Percentiles rank a stretch among this genome's conserved stretches.
These are phyloP conservation scores for Starmerella scarabaei DNA, from an alignment of 805 yeast genomes.

Conservation along the genomic window DNA sequence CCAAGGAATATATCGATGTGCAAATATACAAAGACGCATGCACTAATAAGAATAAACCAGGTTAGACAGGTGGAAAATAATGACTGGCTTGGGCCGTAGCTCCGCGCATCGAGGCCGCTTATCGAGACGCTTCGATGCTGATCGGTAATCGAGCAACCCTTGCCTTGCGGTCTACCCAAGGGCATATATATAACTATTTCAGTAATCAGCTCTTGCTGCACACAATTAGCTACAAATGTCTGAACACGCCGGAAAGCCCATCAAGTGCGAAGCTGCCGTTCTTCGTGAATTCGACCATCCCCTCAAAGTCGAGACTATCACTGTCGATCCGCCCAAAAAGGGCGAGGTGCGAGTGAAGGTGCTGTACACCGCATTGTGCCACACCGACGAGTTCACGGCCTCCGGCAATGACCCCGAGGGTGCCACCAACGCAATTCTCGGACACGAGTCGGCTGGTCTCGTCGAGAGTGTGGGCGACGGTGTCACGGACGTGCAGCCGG, in stretches of 20 bases:
- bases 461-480: constrained; percentile 94
- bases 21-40: too few relatives aligned
- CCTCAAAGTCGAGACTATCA: constrained; percentile 69
- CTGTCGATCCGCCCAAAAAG: constrained; percentile 88
- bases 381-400: constrained; percentile 93
- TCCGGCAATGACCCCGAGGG: constrained; percentile 96
- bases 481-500: constrained; percentile 77
- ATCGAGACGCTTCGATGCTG: too few relatives aligned
- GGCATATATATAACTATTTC: too few relatives aligned
- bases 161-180: too few relatives aligned
- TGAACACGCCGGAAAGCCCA: constrained; percentile 27
- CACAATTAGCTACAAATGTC: background rate
- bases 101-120: too few relatives aligned
- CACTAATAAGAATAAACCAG: too few relatives aligned
- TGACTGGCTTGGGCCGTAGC: too few relatives aligned
- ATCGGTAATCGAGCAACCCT: too few relatives aligned
- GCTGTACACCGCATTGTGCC: constrained; percentile 87
- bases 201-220: background rate
- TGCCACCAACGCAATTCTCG: constrained; percentile 80
- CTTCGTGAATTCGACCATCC: constrained; percentile 87
- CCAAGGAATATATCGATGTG: too few relatives aligned
- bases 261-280: constrained; percentile 88
- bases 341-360: constrained; percentile 94
- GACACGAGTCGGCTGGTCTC: constrained; percentile 97
- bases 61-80: too few relatives aligned